Evolutionary conservation across 495 filamentous ascomycete species (phyloP).

Genomic region (Aspergillus panamensis): DNA sequence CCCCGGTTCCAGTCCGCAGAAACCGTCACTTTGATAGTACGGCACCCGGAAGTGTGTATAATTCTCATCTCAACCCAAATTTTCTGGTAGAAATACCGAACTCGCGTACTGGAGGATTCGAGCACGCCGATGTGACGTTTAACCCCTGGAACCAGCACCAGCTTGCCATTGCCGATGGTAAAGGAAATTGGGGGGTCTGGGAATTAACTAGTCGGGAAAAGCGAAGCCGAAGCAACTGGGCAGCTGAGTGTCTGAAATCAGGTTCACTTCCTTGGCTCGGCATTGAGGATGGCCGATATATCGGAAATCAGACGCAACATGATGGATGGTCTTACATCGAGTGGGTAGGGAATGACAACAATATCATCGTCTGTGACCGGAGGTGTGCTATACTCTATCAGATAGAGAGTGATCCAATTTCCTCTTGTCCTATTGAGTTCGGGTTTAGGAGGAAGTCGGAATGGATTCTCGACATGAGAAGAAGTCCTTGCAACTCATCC

Average conservation of each 20-base stretch:
- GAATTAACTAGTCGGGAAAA: conserved; percentile 51
- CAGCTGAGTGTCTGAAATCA: conserved; percentile 23
- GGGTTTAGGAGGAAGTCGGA: conserved; percentile 36
- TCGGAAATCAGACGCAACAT: conserved; percentile 20
- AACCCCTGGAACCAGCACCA: conserved; percentile 69
- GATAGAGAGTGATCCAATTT: conserved; percentile 21
- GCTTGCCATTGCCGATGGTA: conserved; percentile 68
- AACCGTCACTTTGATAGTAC: conserved; percentile 17
- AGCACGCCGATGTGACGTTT: conserved; percentile 72
- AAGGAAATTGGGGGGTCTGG: conserved; percentile 75
- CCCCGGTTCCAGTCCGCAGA: conserved; percentile 30
- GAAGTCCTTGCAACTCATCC: conserved; percentile 41
- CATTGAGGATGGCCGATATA: conserved; percentile 20
- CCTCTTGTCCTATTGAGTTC: conserved; percentile 34
- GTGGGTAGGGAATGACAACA: conserved; percentile 46
- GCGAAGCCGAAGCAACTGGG: conserved; percentile 28
- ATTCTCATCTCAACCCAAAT: conserved; percentile 59
- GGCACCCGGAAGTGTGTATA: conserved; percentile 19
- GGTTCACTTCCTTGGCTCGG: conserved; percentile 33
- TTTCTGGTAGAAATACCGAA: conserved; percentile 54
- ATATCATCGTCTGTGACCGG: conserved; percentile 46
- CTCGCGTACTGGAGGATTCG: conserved; percentile 51
- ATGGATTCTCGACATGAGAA: conserved; percentile 54
- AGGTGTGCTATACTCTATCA: conserved; percentile 39
- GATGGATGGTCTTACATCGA: conserved; percentile 53